Conservation (phyloP, 2,329 filamentous ascomycete genomes). For the Phialemoniopsis sp. region DNA sequence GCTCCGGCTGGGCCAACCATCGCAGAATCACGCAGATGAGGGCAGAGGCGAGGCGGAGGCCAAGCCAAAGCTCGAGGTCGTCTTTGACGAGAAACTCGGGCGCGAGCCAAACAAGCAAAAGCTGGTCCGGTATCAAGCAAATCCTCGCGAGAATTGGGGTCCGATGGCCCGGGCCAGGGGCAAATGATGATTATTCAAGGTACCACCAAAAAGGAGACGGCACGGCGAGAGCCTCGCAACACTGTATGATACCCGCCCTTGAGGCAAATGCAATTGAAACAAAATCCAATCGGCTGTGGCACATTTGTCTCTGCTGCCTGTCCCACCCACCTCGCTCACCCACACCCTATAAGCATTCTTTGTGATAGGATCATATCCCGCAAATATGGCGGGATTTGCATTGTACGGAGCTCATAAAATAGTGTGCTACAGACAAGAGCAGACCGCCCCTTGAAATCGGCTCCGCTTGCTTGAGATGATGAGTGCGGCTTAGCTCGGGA, state of each 20-base stretch:
- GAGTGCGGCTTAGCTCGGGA: no score
- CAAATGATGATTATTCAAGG: conserved; percentile 58
- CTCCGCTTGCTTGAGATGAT: no score
- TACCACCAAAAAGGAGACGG: no score
- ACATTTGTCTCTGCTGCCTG: no score
- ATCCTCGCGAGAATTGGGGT: conserved; percentile 91
- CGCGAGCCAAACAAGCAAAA: conserved; percentile 63
- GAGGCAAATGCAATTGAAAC: not conserved
- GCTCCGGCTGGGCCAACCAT: conserved; percentile 37
- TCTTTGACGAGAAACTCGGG: conserved; percentile 78
- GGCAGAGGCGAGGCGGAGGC: conserved; percentile 9
- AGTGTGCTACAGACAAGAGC: no score
- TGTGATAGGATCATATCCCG: no score
- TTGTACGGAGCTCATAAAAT: no score
- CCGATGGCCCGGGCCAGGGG: conserved; percentile 63
- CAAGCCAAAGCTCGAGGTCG: conserved; percentile 29
- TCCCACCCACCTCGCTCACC: no score
- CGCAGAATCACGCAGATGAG: conserved; percentile 12
- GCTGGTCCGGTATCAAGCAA: conserved; percentile 82
- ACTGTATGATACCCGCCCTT: conserved; percentile 3
- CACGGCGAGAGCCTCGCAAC: conserved; percentile 46
- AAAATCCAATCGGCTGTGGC: no score
- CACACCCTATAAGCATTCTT: no score
- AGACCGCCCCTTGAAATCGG: no score
- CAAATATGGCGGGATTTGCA: no score